These are phyloP conservation scores for Sorghum bicolor DNA, from an alignment of 176 grass and related monocot genomes.

Conservation along the genomic window Sorghum_bicolor_NCBIv3 NC_012870.2:79303501-79304000, in stretches of 20 bases:
- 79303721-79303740: constrained; percentile 65
- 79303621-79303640: background rate
- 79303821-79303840: constrained; percentile 96
- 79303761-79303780: constrained; percentile 95
- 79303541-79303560: background rate
- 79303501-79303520: background rate
- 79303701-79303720: background rate
- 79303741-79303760: constrained; percentile 76
- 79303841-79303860: constrained; percentile 86
- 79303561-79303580: constrained; percentile 16
- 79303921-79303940: constrained; percentile 94
- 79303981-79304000: constrained; percentile 95
- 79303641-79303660: background rate
- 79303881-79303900: constrained; percentile 98
- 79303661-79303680: background rate
- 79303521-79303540: background rate
- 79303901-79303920: constrained; percentile 94
- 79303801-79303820: constrained; percentile 86
- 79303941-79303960: constrained; percentile 97
- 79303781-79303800: constrained; percentile 98
- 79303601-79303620: background rate
- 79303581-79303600: no score
- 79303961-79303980: constrained; percentile 99
- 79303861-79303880: constrained; percentile 74
- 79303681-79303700: background rate